These are phyloP conservation scores for Paramecium tetraurelia DNA, from an alignment of 73 alveolate species.

Conservation along the genomic window DNA sequence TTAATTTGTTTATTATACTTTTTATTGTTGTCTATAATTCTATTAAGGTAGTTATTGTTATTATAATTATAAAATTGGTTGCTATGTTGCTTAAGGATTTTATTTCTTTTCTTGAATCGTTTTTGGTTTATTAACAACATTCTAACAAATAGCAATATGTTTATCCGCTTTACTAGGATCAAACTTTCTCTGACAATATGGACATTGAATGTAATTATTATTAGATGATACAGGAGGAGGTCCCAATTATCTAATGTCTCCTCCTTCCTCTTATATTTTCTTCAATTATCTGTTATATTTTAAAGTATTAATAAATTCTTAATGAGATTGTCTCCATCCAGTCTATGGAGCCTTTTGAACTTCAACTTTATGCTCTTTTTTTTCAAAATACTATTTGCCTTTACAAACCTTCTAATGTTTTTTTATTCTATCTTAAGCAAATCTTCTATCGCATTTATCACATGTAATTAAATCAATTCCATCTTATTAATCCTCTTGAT, in stretches of 20 bases:
- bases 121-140: constrained; percentile 73
- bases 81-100: background rate
- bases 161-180: constrained; percentile 68
- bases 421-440: constrained; percentile 59
- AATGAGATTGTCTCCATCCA: constrained; percentile 78
- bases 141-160: constrained; percentile 78
- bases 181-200: constrained; percentile 72
- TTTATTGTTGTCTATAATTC: background rate
- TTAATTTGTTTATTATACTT: background rate
- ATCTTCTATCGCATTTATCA: constrained; percentile 64
- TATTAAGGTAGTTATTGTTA: background rate
- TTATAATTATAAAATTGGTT: background rate
- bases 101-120: constrained; percentile 58
- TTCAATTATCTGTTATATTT: constrained; percentile 71
- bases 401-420: constrained; percentile 61
- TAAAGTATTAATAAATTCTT: constrained; percentile 66
- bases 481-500: background rate
- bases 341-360: constrained; percentile 65
- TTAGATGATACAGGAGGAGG: constrained; percentile 65
- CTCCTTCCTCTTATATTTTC: constrained; percentile 76
- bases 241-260: constrained; percentile 67
- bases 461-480: constrained; percentile 49
- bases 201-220: constrained; percentile 67
- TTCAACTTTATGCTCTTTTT: constrained; percentile 51
- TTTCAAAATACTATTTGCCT: constrained; percentile 41